Evolutionary conservation across 148 eudicot genomes (phyloP), one percentile per base, ranked within the genome.

Genomic region (Chenopodium quinoa): DNA sequence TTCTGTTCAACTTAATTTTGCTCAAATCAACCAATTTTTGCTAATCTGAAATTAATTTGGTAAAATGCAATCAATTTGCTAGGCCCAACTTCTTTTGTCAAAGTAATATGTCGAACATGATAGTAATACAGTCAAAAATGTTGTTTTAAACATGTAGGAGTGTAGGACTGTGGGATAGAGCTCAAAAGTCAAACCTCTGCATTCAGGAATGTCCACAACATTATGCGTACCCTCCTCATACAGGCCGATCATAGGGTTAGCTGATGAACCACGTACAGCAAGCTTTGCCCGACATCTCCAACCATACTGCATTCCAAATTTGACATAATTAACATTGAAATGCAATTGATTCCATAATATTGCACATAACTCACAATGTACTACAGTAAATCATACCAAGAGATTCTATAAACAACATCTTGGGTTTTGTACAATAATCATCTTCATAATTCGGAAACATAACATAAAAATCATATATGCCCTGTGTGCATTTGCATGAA

Each of bases 241-340:
- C 68, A 96, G 90, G 65, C 99, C 99, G 78, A 96, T 92, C 40
- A 93, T 79, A 84, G 99, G 99, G 22, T 87, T 72, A 4, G 32
- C 64, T 2, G 94, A 86, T 71, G 95, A 87, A 75, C 99, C 99
- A 31, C 99, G 97, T 75, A 96, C 91, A 12, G 98, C 99, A n/a
- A 96, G 91, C 83, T 96, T 96, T 1, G 99, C 98, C 5, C 99
- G 93, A 80, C 99, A 96, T 82, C 99, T 89, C 99, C 99, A 96
- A 66, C 97, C 98, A 91, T 92, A 93, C 99, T 93, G 81, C 32
- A 77, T 20, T 69, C 60, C 52, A 47, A 9, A 20, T 32, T 12
- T 71, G 54, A 84, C 50, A 80, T 17, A 13, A 62, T 64, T 31
- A 32, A 62, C 31, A 6, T 48, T 20, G 47, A 60, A 29, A 44